These are phyloP conservation scores for Penicillium diatomitis DNA, from an alignment of 495 filamentous ascomycete species.

Conservation along the genomic window DNA sequence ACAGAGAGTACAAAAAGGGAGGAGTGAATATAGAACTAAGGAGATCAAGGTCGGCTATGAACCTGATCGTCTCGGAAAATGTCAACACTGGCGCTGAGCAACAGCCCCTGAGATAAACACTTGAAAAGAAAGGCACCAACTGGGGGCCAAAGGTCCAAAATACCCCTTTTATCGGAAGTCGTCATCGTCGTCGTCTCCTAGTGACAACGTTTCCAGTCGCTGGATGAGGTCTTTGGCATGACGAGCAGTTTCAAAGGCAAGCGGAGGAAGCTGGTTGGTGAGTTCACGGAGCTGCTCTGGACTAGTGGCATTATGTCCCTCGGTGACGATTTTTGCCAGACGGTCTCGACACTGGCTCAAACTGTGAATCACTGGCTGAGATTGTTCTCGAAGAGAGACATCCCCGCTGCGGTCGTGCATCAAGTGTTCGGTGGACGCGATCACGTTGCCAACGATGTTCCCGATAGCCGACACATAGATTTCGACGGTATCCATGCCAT, in stretches of 20 bases:
- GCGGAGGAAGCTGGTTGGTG: slow-evolving; percentile 64
- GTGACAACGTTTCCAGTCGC: slow-evolving; percentile 28
- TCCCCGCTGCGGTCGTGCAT: slow-evolving; percentile 36
- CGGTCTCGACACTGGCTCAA: slow-evolving; percentile 56
- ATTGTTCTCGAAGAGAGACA: slow-evolving; percentile 42
- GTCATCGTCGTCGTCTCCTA: slow-evolving; percentile 33
- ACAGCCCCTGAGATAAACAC: too few relatives aligned
- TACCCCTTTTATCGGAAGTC: slow-evolving; percentile 28
- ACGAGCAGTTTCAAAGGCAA: slow-evolving; percentile 80
- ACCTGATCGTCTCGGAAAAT: too few relatives aligned
- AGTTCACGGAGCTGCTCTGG: slow-evolving; percentile 51
- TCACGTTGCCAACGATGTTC: slow-evolving; percentile 59
- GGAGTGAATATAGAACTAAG: too few relatives aligned
- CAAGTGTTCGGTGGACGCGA: slow-evolving; percentile 53
- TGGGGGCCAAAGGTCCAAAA: too few relatives aligned
- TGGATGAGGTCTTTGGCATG: slow-evolving; percentile 70
- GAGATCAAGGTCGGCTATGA: too few relatives aligned
- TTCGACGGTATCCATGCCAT: slow-evolving; percentile 54
- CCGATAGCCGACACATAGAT: slow-evolving; percentile 64
- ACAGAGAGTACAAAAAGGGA: too few relatives aligned
- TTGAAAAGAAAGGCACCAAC: too few relatives aligned
- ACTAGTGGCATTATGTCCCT: slow-evolving; percentile 47
- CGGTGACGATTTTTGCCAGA: slow-evolving; percentile 56
- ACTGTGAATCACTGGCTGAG: slow-evolving; percentile 51
- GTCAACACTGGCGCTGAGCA: too few relatives aligned